phyloP scores from a whole-genome alignment of 2,329 filamentous ascomycete genomes.

The Monosporascus ibericus region DNA sequence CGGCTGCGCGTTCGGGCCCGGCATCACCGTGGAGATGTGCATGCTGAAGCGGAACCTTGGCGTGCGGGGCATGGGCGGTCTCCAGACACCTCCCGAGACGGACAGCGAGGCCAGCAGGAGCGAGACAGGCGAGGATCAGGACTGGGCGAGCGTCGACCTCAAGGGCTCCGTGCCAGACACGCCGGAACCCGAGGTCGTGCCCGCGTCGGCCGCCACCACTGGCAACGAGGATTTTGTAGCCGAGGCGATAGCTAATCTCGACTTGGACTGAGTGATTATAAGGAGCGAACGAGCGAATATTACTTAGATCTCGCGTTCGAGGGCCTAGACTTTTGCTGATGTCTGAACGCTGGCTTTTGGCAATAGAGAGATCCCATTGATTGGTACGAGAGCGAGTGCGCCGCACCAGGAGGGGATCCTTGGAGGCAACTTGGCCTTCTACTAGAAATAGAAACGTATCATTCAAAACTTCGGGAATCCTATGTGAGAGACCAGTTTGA shows the following conservation, averaged over 20 bases:
- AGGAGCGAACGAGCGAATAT: slow-evolving; percentile 10
- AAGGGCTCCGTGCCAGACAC: slow-evolving; percentile 15
- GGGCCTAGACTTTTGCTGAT: too few relatives aligned
- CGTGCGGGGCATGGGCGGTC: slow-evolving; percentile 24
- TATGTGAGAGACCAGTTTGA: too few relatives aligned
- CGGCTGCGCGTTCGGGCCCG: slow-evolving; percentile 64
- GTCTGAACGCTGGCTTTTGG: too few relatives aligned
- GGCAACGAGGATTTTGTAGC: slow-evolving; percentile 14
- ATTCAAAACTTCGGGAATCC: too few relatives aligned
- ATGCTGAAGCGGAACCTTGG: slow-evolving; percentile 49
- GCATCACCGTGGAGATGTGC: slow-evolving; percentile 63
- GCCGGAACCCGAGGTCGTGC: slow-evolving; percentile 4
- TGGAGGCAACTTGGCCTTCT: too few relatives aligned
- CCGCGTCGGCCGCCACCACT: neutral
- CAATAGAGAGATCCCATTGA: too few relatives aligned
- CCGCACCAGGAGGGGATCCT: too few relatives aligned
- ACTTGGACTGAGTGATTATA: slow-evolving; percentile 7
- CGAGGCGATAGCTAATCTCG: slow-evolving; percentile 6
- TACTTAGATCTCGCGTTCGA: neutral
- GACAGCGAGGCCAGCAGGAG: slow-evolving; percentile 43
- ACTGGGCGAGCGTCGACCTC: slow-evolving; percentile 20
- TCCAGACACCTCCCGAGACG: slow-evolving; percentile 49
- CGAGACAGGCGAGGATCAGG: slow-evolving; percentile 32
- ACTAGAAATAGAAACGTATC: too few relatives aligned
- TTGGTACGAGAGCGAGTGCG: too few relatives aligned